These are phyloP conservation scores for Aspergillus mulundensis DNA, from an alignment of 495 filamentous ascomycete species.

Conservation along the genomic window DNA sequence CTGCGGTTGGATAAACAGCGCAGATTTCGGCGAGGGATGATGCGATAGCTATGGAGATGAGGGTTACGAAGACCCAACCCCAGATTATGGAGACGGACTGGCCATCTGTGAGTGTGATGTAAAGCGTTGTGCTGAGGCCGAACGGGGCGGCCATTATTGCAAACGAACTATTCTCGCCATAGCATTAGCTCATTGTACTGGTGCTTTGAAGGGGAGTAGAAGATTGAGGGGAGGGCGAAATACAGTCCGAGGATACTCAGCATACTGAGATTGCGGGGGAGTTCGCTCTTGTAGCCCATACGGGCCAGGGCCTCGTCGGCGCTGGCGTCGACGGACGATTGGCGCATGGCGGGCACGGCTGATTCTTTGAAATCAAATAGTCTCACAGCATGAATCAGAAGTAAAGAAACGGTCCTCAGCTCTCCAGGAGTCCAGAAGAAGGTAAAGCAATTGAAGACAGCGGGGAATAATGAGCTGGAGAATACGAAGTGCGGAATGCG, in stretches of 20 bases:
- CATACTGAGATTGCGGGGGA: constrained; percentile 60
- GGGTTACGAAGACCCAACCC: constrained; percentile 65
- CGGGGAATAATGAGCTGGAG: background rate
- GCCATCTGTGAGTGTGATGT: constrained; percentile 62
- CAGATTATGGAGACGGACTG: constrained; percentile 64
- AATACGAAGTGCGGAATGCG: background rate
- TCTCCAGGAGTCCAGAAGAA: background rate
- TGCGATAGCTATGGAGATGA: constrained; percentile 67
- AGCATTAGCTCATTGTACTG: background rate
- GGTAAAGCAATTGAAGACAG: background rate
- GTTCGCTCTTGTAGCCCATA: constrained; percentile 62
- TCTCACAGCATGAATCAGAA: background rate
- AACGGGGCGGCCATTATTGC: constrained; percentile 62
- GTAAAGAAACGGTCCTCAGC: no score
- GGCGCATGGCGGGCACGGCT: constrained; percentile 11
- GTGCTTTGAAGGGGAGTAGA: background rate
- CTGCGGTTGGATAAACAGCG: constrained; percentile 65
- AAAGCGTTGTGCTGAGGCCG: constrained; percentile 65
- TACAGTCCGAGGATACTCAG: constrained; percentile 59
- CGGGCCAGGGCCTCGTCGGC: constrained; percentile 54
- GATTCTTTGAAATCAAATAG: background rate
- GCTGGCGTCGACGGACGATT: constrained; percentile 28
- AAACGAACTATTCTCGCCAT: constrained; percentile 44
- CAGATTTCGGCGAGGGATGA: constrained; percentile 74
- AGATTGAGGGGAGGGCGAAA: constrained; percentile 12